A percentile compares a stretch with the other conserved stretches of the same genome.
Evolutionary conservation across 495 filamentous ascomycete genomes (phyloP).

Genomic region (Bryoglossum gracile): DNA sequence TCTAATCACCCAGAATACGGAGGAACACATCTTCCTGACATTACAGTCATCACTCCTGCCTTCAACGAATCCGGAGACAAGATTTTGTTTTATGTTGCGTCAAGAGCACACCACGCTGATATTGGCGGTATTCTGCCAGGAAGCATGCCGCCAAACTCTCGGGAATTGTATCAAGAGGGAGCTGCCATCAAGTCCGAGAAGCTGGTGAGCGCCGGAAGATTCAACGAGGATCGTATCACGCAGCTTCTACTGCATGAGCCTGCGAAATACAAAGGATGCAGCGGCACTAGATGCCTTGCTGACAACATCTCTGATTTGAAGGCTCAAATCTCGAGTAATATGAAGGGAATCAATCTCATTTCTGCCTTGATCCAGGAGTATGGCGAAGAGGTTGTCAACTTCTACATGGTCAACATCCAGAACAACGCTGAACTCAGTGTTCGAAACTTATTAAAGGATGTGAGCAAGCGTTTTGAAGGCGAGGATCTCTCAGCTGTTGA

Average conservation of each 20-base stretch:
- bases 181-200: conserved; percentile 92
- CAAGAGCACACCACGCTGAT: conserved; percentile 91
- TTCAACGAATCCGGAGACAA: conserved; percentile 68
- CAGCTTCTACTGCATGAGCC: conserved; percentile 80
- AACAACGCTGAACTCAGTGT: conserved; percentile 85
- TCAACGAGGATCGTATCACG: conserved; percentile 81
- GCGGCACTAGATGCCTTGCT: conserved; percentile 79
- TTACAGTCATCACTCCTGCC: conserved; percentile 89
- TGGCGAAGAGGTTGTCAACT: conserved; percentile 81
- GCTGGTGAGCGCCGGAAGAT: conserved; percentile 80
- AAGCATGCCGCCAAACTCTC: conserved; percentile 92
- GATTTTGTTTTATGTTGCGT: conserved; percentile 96
- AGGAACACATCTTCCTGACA: conserved; percentile 75
- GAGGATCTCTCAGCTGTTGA: conserved; percentile 69
- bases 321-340: conserved; percentile 92
- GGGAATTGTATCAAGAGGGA: conserved; percentile 90
- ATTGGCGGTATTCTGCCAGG: conserved; percentile 95
- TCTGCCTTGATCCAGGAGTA: conserved; percentile 80
- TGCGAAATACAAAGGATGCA: conserved; percentile 77
- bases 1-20: conserved; percentile 95
- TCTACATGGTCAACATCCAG: conserved; percentile 94
- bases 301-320: conserved; percentile 97
- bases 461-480: conserved; percentile 70
- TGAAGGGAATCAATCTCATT: conserved; percentile 91
- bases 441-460: conserved; percentile 71